A percentile compares a stretch with the other conserved stretches of the same genome.
Evolutionary conservation across 2,329 filamentous ascomycete genomes (phyloP).

Genomic region (Stachybotrys elegans): DNA sequence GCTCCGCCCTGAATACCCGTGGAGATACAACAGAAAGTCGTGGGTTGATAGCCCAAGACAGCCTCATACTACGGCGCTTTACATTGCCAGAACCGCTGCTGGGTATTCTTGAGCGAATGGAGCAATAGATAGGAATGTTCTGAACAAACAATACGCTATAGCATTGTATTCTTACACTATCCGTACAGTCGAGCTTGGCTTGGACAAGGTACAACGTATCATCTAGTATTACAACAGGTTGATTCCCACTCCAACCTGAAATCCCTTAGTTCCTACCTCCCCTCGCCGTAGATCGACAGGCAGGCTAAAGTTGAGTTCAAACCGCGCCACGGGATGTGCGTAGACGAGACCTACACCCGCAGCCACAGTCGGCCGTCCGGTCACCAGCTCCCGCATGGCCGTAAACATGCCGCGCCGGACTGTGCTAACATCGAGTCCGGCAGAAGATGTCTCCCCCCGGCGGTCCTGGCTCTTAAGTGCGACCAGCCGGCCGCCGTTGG

Average conservation of each 20-base stretch:
- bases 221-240: slow-evolving; percentile 66
- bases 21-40: too few species aligned
- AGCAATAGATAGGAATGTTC: too few species aligned
- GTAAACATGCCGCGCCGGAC: slow-evolving; percentile 49
- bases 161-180: too few species aligned
- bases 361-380: slow-evolving; percentile 76
- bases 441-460: slow-evolving; percentile 30
- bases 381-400: slow-evolving; percentile 66
- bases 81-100: too few species aligned
- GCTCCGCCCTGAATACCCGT: too few species aligned
- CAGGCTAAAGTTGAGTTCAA: slow-evolving; percentile 93
- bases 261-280: slow-evolving; percentile 83
- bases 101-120: too few species aligned
- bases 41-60: too few species aligned
- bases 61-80: too few species aligned
- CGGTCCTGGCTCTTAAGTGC: slow-evolving; percentile 60
- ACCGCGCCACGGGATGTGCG: slow-evolving; percentile 85
- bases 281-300: slow-evolving; percentile 76
- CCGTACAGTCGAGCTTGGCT: too few species aligned
- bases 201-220: not conserved
- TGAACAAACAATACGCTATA: too few species aligned
- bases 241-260: slow-evolving; percentile 94
- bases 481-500: slow-evolving; percentile 83
- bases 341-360: slow-evolving; percentile 91
- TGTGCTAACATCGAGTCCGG: slow-evolving; percentile 32